Percentiles rank a stretch among this genome's conserved stretches.
Conservation (phyloP, 306 rosid species). For the Pterocarpus santalinus region DNA sequence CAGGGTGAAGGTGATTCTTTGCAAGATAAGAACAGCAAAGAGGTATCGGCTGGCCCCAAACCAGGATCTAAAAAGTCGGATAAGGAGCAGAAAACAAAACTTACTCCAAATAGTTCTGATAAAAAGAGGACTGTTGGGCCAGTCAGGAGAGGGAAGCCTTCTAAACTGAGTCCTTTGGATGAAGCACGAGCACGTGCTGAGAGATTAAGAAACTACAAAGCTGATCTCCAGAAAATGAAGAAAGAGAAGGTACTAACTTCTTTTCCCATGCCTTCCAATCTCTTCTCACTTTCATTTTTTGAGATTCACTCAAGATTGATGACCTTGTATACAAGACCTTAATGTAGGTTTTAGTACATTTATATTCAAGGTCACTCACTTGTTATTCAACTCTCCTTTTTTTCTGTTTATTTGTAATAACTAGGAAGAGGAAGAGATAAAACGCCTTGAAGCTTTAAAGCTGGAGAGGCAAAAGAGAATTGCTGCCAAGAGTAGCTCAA, state of each 20-base stretch:
- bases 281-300: neutral
- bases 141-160: conserved; percentile 82
- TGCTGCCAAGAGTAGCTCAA: conserved; percentile 78
- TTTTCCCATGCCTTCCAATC: conserved; percentile 10
- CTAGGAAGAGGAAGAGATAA: conserved; percentile 83
- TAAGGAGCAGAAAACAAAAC: conserved; percentile 75
- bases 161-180: conserved; percentile 91
- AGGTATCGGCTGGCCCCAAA: conserved; percentile 55
- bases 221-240: conserved; percentile 97
- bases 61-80: conserved; percentile 65
- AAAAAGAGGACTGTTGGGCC: conserved; percentile 79
- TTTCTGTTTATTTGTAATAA: conserved; percentile 38
- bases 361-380: conserved; percentile 35
- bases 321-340: conserved; percentile 27
- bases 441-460: conserved; percentile 88
- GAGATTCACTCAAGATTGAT: conserved; percentile 19
- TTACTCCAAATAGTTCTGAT: conserved; percentile 61
- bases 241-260: conserved; percentile 83
- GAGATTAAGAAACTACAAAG: conserved; percentile 83
- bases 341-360: conserved; percentile 28
- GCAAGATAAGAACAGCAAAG: conserved; percentile 56
- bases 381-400: conserved; percentile 14
- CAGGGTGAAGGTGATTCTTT: conserved; percentile 52
- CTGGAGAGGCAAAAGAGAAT: conserved; percentile 96
- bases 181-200: conserved; percentile 98